phyloP scores from a whole-genome alignment of 305 asterid genomes.

The Withania somnifera region DNA sequence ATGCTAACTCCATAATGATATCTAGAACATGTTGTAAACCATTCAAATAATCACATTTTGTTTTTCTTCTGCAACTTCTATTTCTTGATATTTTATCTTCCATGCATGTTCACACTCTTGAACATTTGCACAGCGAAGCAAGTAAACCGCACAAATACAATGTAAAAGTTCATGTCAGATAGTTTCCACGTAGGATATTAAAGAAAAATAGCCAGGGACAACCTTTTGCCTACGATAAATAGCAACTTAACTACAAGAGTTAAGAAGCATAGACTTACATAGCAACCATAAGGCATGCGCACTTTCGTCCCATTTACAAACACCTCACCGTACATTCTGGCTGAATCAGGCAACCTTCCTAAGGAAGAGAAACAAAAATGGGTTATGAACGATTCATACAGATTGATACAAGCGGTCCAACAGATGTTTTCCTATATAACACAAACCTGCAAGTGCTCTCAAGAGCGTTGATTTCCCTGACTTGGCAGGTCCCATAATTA shows the following conservation, averaged over 20 bases:
- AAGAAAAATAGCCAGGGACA: background rate
- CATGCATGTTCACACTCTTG: too few species aligned
- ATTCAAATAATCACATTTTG: too few species aligned
- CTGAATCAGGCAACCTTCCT: constrained; percentile 86
- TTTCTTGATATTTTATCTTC: too few species aligned
- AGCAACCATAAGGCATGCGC: constrained; percentile 69
- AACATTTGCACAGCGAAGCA: background rate
- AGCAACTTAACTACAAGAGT: background rate
- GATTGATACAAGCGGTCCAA: background rate
- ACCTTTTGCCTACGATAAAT: background rate
- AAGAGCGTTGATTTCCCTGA: constrained; percentile 97
- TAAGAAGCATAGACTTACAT: constrained; percentile 48
- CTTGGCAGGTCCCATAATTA: constrained; percentile 98
- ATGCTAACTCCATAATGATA: too few species aligned
- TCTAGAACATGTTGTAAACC: too few species aligned
- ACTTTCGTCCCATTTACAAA: constrained; percentile 71
- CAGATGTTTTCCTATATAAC: background rate
- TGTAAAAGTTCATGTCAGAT: background rate
- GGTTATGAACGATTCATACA: background rate
- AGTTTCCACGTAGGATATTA: background rate
- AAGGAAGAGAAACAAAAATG: constrained; percentile 15
- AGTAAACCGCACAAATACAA: background rate
- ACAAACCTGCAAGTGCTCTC: constrained; percentile 86
- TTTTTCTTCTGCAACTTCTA: too few species aligned
- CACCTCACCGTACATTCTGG: constrained; percentile 84